Evolutionary conservation across 2,329 filamentous ascomycete species (phyloP).

Genomic region (Canariomyces notabilis): DNA sequence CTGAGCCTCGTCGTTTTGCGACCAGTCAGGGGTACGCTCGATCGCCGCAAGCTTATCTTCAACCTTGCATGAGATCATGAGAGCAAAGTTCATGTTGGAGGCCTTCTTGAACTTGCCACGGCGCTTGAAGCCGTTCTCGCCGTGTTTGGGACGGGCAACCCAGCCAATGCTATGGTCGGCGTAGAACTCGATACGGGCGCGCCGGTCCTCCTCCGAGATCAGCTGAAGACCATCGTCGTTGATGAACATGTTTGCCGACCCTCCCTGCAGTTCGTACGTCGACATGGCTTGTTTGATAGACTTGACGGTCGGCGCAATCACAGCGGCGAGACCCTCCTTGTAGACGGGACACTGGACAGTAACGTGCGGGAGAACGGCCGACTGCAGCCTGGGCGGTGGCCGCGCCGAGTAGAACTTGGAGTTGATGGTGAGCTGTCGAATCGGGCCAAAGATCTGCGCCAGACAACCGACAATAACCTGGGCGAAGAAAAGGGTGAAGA

Average conservation of each 20-base stretch:
- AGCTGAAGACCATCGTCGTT: constrained; percentile 72
- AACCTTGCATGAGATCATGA: constrained; percentile 64
- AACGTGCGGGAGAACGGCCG: constrained; percentile 59
- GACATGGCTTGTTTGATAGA: constrained; percentile 74
- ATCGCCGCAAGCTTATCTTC: constrained; percentile 61
- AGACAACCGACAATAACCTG: constrained; percentile 74
- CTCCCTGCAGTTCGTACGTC: constrained; percentile 71
- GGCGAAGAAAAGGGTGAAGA: constrained; percentile 77
- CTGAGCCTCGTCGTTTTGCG: constrained; percentile 60
- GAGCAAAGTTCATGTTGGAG: constrained; percentile 67
- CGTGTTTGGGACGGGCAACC: constrained; percentile 61
- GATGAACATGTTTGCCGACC: constrained; percentile 72
- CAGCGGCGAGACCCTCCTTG: constrained; percentile 71
- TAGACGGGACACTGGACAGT: constrained; percentile 87
- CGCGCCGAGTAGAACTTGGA: constrained; percentile 77
- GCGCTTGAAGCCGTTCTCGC: constrained; percentile 57
- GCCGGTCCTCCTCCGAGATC: constrained; percentile 56
- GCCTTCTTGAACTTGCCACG: constrained; percentile 66
- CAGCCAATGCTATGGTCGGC: constrained; percentile 65
- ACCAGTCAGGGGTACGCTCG: constrained; percentile 58
- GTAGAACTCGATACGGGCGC: constrained; percentile 62
- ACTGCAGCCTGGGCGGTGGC: constrained; percentile 58
- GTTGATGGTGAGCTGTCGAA: constrained; percentile 67
- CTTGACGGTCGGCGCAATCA: constrained; percentile 72
- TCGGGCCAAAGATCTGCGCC: constrained; percentile 70